Percentiles rank a stretch among this genome's conserved stretches.
These are phyloP conservation scores for Candida adriatica DNA, from an alignment of 805 yeast genomes.

Conservation along the genomic window DNA sequence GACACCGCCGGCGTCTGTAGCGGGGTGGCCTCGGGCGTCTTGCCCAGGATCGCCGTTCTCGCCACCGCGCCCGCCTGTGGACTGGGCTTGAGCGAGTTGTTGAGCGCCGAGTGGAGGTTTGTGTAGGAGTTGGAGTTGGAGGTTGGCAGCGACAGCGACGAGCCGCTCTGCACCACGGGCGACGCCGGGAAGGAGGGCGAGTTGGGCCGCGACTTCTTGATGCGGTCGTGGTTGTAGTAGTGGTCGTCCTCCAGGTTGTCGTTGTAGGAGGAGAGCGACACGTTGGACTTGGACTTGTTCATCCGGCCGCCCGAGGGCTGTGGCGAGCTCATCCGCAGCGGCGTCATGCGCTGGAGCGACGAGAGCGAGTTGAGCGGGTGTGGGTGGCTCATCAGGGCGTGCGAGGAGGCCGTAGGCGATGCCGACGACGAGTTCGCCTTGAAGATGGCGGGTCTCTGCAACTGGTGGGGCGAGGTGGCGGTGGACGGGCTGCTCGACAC, in stretches of 20 bases:
- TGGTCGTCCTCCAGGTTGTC: constrained; percentile 36
- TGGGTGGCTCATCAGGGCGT: constrained; percentile 19
- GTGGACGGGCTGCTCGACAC: constrained; percentile 4
- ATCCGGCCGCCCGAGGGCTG: constrained; percentile 8
- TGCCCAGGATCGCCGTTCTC: constrained; percentile 13
- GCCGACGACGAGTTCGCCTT: constrained; percentile 14
- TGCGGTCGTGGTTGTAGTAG: constrained; percentile 25
- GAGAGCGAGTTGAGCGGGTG: constrained; percentile 34
- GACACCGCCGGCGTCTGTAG: constrained; percentile 22
- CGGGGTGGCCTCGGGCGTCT: constrained; percentile 25
- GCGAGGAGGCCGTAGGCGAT: constrained; percentile 15
- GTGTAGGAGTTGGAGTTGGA: constrained; percentile 20
- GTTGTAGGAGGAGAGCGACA: constrained; percentile 22
- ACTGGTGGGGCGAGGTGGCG: constrained; percentile 11
- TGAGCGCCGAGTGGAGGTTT: constrained; percentile 19
- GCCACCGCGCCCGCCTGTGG: not conserved
- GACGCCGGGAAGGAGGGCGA: constrained; percentile 25
- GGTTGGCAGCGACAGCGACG: constrained; percentile 12
- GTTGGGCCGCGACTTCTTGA: constrained; percentile 33
- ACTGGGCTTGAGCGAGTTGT: constrained; percentile 17
- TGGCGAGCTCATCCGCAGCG: constrained; percentile 31
- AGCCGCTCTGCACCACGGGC: constrained; percentile 7
- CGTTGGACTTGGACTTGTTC: constrained; percentile 21
- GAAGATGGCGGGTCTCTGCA: constrained; percentile 15
- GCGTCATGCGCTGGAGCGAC: constrained; percentile 60